Percentiles rank a stretch among this genome's conserved stretches.
These are phyloP conservation scores for Coemansia sp. DNA, from an alignment of 192 early-diverging fungal species.

Conservation along the genomic window DNA sequence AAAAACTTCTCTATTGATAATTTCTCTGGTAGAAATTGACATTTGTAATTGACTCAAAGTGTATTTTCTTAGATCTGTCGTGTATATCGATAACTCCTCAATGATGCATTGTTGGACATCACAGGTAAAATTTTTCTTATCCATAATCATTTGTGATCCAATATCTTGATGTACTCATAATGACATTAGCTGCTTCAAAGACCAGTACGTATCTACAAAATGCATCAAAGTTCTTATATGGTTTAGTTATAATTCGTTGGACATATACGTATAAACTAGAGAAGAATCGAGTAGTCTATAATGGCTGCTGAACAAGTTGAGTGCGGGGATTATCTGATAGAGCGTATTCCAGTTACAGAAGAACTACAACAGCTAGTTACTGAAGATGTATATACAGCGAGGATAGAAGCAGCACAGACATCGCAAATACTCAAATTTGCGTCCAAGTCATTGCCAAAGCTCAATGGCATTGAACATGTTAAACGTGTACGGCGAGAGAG, in stretches of 20 bases:
- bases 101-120: too few species aligned
- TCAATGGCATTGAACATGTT: constrained; percentile 39
- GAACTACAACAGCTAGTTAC: constrained; percentile 38
- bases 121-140: neutral
- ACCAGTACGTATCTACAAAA: neutral
- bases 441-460: constrained; percentile 19
- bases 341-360: constrained; percentile 31
- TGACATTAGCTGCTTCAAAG: neutral
- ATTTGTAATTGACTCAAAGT: neutral
- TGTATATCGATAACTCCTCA: too few species aligned
- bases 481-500: constrained; percentile 32
- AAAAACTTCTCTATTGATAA: neutral
- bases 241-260: neutral
- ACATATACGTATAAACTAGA: neutral
- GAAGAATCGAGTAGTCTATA: neutral
- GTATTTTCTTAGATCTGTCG: too few species aligned
- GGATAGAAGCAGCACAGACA: constrained; percentile 14
- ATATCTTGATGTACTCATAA: neutral
- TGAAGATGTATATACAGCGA: constrained; percentile 27
- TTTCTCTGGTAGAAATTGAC: neutral
- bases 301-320: neutral
- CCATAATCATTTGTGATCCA: neutral
- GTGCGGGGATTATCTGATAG: constrained; percentile 9
- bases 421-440: constrained; percentile 24
- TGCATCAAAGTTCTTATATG: neutral